Evolutionary conservation across 257 asterid species (phyloP).

Genomic region (Solanum raphanifolium): DNA sequence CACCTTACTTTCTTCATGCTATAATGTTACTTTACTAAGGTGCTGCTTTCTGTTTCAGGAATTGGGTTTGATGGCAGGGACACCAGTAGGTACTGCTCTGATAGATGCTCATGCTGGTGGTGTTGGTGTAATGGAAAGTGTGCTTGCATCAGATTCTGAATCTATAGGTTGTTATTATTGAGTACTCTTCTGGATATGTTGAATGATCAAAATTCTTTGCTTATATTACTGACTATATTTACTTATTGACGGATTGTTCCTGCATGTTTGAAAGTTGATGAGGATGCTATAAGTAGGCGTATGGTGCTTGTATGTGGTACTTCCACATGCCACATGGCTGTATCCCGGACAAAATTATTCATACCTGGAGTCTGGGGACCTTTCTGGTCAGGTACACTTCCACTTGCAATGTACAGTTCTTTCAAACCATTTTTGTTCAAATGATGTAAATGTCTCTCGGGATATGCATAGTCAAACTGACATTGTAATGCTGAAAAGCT

Average conservation of each 20-base stretch:
- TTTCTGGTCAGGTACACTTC: conserved; percentile 83
- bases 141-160: conserved; percentile 32
- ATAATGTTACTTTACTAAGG: conserved; percentile 5
- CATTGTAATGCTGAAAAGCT: background rate
- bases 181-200: background rate
- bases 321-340: conserved; percentile 95
- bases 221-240: background rate
- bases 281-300: conserved; percentile 69
- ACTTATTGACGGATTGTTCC: background rate
- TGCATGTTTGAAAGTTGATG: conserved; percentile 41
- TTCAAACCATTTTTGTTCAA: background rate
- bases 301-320: conserved; percentile 99
- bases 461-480: background rate
- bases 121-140: conserved; percentile 92
- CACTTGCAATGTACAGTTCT: background rate
- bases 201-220: background rate
- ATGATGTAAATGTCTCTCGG: background rate
- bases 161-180: conserved; percentile 36
- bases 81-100: conserved; percentile 87
- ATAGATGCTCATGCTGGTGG: conserved; percentile 99
- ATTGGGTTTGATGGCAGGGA: conserved; percentile 75
- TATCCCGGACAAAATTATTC: conserved; percentile 68
- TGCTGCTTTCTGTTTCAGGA: conserved; percentile 43
- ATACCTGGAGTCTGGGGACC: conserved; percentile 99
- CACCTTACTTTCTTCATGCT: background rate